Percentiles rank a stretch among this genome's conserved stretches.
Conservation (phyloP, 208 protist species). For the Acanthamoeba triangularis region DNA sequence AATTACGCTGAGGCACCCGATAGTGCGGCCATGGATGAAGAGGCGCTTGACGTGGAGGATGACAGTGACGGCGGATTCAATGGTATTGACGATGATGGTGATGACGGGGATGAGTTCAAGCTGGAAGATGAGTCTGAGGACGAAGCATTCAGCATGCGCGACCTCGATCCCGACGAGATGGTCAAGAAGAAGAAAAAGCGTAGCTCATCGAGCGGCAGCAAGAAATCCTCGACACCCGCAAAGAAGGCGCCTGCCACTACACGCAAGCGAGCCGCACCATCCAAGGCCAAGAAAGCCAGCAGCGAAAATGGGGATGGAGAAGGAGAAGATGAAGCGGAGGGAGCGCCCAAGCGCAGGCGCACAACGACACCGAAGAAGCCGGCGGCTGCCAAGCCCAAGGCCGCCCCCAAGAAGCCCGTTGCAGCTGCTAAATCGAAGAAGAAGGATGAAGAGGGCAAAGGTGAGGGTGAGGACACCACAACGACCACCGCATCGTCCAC, state of each 20-base stretch:
- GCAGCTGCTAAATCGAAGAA: too few relatives aligned
- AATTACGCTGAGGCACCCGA: background rate
- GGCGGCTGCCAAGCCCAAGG: constrained; percentile 8
- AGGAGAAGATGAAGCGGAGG: background rate
- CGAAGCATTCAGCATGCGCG: constrained; percentile 31
- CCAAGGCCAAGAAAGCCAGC: too few relatives aligned
- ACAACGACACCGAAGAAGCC: background rate
- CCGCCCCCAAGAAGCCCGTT: background rate
- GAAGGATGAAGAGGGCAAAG: too few relatives aligned
- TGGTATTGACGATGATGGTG: background rate
- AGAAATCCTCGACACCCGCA: background rate
- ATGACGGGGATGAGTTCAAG: constrained; percentile 2
- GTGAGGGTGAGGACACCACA: too few relatives aligned
- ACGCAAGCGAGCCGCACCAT: background rate
- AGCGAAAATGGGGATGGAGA: background rate
- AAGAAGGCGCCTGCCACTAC: background rate
- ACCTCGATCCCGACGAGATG: constrained; percentile 35
- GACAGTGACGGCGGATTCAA: background rate
- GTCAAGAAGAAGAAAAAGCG: constrained; percentile 42
- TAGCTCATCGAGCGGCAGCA: background rate
- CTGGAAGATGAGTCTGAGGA: constrained; percentile 25
- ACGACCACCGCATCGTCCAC: too few relatives aligned
- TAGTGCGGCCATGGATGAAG: background rate
- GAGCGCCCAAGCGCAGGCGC: background rate
- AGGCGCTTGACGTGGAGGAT: background rate